A percentile compares a stretch with the other conserved stretches of the same genome.
Conservation (phyloP, 2,329 filamentous ascomycete species). For the Colletotrichum sublineola region DNA sequence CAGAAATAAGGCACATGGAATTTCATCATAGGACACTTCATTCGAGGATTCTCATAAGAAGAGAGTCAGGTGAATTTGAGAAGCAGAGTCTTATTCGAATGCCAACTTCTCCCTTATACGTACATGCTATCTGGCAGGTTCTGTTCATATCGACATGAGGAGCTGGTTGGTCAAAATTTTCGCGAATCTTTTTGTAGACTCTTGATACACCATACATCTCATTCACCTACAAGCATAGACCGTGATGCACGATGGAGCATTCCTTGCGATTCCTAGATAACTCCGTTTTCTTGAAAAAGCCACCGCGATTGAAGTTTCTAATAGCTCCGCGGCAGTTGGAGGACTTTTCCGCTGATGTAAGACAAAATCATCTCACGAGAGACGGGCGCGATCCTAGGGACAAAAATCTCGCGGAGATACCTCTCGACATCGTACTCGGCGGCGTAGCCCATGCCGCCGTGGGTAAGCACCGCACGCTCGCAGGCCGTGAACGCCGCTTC, state of each 20-base stretch:
- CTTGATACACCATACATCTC: not conserved
- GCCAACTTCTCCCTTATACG: no score
- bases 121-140: no score
- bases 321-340: conserved; percentile 77
- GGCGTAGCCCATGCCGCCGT: conserved; percentile 76
- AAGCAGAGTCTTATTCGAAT: no score
- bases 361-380: conserved; percentile 83
- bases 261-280: not conserved
- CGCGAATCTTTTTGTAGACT: not conserved
- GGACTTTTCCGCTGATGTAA: conserved; percentile 76
- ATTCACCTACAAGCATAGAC: not conserved
- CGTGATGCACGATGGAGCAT: not conserved
- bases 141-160: no score
- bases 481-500: conserved; percentile 74
- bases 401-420: conserved; percentile 74
- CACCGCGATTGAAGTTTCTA: conserved; percentile 48
- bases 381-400: conserved; percentile 74
- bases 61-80: no score
- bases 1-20: no score
- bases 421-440: conserved; percentile 75
- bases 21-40: no score
- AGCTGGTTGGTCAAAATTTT: no score
- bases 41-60: no score
- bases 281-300: not conserved
- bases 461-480: conserved; percentile 70